These are phyloP conservation scores for Suillus paluster DNA, from an alignment of 768 basidiomycete genomes.

Conservation along the genomic window DNA sequence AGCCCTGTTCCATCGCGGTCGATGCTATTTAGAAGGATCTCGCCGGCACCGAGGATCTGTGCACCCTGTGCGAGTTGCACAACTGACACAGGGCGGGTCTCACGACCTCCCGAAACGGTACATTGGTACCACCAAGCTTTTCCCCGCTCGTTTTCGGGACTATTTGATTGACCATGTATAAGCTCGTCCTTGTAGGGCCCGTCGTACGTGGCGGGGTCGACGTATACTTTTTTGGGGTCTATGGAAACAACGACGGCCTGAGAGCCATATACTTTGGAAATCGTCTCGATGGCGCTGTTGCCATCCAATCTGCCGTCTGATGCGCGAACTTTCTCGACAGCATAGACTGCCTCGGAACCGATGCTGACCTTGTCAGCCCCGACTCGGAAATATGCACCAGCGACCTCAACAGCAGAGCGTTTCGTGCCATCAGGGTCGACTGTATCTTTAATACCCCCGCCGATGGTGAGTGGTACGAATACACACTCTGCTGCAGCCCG, in stretches of 20 bases:
- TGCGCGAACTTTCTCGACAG: slow-evolving; percentile 80
- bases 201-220: slow-evolving; percentile 64
- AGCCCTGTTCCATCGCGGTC: slow-evolving; percentile 93
- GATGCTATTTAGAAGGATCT: slow-evolving; percentile 94
- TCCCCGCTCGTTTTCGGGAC: slow-evolving; percentile 59
- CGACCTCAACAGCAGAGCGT: slow-evolving; percentile 89
- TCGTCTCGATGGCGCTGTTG: slow-evolving; percentile 89
- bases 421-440: slow-evolving; percentile 93
- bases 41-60: slow-evolving; percentile 92
- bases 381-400: slow-evolving; percentile 93
- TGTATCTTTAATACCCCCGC: slow-evolving; percentile 96
- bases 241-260: slow-evolving; percentile 98
- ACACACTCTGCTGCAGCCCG: slow-evolving; percentile 86
- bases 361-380: slow-evolving; percentile 99
- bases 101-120: slow-evolving; percentile 93
- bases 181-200: slow-evolving; percentile 73
- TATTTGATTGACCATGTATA: slow-evolving; percentile 47
- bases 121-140: slow-evolving; percentile 99
- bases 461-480: slow-evolving; percentile 98
- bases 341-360: slow-evolving; percentile 93
- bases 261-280: slow-evolving; percentile 87
- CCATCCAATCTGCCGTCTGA: slow-evolving; percentile 59
- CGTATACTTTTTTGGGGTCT: slow-evolving; percentile 88
- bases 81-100: slow-evolving; percentile 80
- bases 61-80: slow-evolving; percentile 91